Conservation (phyloP, 2,329 filamentous ascomycete species). For the Hymenotorrendiella dingleyae region DNA sequence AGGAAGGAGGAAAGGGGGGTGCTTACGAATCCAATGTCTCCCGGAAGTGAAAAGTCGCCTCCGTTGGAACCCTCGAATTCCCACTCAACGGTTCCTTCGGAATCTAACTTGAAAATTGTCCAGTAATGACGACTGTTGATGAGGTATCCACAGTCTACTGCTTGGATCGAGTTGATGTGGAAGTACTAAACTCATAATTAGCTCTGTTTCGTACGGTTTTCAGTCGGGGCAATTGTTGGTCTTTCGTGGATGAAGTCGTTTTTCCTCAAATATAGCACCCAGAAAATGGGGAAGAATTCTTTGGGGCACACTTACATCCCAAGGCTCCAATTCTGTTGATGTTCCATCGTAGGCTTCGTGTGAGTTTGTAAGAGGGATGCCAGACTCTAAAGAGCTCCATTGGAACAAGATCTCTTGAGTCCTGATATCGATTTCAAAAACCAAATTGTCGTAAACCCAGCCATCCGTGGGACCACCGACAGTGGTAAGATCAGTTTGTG, state of each 20-base stretch:
- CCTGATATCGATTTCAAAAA: slow-evolving; percentile 38
- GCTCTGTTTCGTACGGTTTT: too few relatives aligned
- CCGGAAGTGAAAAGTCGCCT: slow-evolving; percentile 1
- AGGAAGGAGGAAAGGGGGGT: too few relatives aligned
- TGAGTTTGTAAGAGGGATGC: slow-evolving; percentile 15
- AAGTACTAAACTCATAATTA: too few relatives aligned
- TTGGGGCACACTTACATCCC: background rate
- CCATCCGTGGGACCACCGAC: slow-evolving; percentile 31
- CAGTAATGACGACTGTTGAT: slow-evolving; percentile 25
- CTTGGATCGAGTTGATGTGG: too few relatives aligned
- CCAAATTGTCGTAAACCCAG: slow-evolving; percentile 33
- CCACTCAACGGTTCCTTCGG: slow-evolving; percentile 11
- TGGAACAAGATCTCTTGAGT: slow-evolving; percentile 35
- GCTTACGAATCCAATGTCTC: slow-evolving; percentile 1
- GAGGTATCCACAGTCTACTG: too few relatives aligned
- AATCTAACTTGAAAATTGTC: slow-evolving; percentile 21
- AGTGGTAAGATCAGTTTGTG: slow-evolving; percentile 27
- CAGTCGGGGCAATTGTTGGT: too few relatives aligned
- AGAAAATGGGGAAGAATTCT: slow-evolving; percentile 28
- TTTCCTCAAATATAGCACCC: slow-evolving; percentile 19
- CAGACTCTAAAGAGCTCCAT: slow-evolving; percentile 35
- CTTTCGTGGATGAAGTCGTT: too few relatives aligned
- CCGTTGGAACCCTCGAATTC: slow-evolving; percentile 2
- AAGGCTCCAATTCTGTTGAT: too few relatives aligned
- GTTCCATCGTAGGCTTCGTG: background rate